These are phyloP conservation scores for Corymbia calophylla DNA, from an alignment of 441 rosid species.

Conservation along the genomic window DNA sequence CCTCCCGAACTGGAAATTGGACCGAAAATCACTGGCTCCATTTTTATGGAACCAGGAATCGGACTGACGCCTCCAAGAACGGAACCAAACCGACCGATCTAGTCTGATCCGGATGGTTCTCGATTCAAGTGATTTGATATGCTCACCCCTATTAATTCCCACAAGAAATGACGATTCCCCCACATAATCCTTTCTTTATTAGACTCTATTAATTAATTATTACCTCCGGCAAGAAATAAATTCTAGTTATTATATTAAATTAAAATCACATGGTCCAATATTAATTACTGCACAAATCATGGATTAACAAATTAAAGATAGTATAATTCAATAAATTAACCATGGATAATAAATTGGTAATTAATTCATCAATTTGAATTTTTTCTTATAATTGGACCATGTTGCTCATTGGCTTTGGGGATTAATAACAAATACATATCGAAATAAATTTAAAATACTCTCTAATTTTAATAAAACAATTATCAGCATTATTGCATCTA, in stretches of 20 bases:
- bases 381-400: not conserved
- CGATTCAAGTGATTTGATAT: too few relatives aligned
- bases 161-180: not conserved
- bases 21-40: too few relatives aligned
- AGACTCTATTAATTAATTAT: not conserved
- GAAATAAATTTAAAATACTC: not conserved
- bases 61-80: too few relatives aligned
- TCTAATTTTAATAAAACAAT: not conserved
- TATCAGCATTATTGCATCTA: not conserved
- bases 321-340: not conserved
- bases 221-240: not conserved
- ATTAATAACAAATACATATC: not conserved
- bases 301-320: not conserved
- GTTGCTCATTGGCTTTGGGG: not conserved
- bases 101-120: too few relatives aligned
- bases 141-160: not conserved
- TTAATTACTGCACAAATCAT: not conserved
- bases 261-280: not conserved
- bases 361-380: not conserved
- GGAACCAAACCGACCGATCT: too few relatives aligned
- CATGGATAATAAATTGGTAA: not conserved
- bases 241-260: not conserved
- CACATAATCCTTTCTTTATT: not conserved
- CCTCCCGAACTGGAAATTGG: too few relatives aligned
- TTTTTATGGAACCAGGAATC: too few relatives aligned